Base-by-base conservation (phyloP, 306 rosid genomes). In the Sesbania bispinosa region DNA sequence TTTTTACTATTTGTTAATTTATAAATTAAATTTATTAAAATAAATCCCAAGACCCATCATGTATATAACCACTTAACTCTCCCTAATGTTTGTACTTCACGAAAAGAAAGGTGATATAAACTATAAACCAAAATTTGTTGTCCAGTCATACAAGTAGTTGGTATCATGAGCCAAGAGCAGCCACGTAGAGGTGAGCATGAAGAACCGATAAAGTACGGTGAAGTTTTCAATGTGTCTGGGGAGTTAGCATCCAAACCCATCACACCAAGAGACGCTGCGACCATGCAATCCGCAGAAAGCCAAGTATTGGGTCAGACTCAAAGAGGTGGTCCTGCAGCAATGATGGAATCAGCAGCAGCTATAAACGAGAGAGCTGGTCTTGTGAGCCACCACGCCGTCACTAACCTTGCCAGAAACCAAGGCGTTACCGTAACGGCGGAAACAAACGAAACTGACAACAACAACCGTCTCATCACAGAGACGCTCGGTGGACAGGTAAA, bases 161-260 rank as follows among this genome's bases (percentile, higher is more conserved):
- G 26, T 32, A 14, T 9, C 10, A 19, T 59, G 19, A 84, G 81
- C 77, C 81, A 75, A 18, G 69, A 26, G 52, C 85, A 79, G 16
- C 74, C 69, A 45, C 66, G 60, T 1, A 71, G 80, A 13, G 77
- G 15, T 0, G 47, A 58, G 16, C 27, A 57, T 6, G 57, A 53
- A 10, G 15, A 69, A 6, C 18, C 75, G 6, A 70, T 86, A 18
- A 82, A 73, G 42, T 86, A 86, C 7, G 86, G 83, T 3, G 88
- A 88, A 35, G 79, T 86, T 2, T 88, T 84, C 63, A 59, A 84
- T n/a, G 87, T 90, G 71, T 72, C 75, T 9, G 89, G 93, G 2
- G 84, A 77, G 9, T 67, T 84, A 77, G 88, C 82, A 0, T 43
- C 71, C 1, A 73, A 70, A 16, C 82, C 87, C 6, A 42, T 88